A percentile compares a stretch with the other conserved stretches of the same genome.
phyloP scores from a whole-genome alignment of 768 basidiomycete species.

The Chiua virens region DNA sequence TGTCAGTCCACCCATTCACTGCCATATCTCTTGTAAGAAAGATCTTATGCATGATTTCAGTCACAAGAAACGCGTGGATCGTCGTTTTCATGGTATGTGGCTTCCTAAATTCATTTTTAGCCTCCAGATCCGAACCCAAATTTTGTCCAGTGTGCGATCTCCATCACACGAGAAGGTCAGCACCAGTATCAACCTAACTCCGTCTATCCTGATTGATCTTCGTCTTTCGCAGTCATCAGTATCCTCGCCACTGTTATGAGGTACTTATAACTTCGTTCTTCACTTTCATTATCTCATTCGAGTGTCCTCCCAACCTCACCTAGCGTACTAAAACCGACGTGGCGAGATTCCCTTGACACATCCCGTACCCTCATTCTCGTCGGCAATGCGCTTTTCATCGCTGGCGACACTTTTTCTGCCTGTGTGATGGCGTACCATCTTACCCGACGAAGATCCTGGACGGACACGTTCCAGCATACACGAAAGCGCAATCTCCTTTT shows the following conservation, averaged over 20 bases:
- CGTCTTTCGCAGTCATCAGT: constrained; percentile 13
- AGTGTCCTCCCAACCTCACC: no score
- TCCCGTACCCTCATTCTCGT: constrained; percentile 8
- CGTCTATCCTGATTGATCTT: neutral
- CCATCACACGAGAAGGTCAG: constrained; percentile 22
- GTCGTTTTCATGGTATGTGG: constrained; percentile 20
- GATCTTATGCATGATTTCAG: constrained; percentile 12
- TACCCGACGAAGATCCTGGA: constrained; percentile 11
- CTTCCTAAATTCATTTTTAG: neutral
- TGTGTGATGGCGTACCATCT: constrained; percentile 25
- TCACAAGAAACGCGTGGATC: constrained; percentile 15
- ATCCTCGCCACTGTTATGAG: constrained; percentile 14
- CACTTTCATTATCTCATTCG: neutral
- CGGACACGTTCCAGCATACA: neutral
- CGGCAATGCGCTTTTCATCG: constrained; percentile 26
- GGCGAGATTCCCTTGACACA: constrained; percentile 6
- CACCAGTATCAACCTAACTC: neutral
- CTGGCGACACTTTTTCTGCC: constrained; percentile 23
- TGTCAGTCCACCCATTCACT: constrained; percentile 14
- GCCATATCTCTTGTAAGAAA: neutral
- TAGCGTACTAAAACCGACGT: constrained; percentile 12
- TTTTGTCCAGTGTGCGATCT: constrained; percentile 11
- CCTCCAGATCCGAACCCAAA: neutral
- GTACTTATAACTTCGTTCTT: constrained; percentile 1
- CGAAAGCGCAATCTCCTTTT: constrained; percentile 2